phyloP scores from a whole-genome alignment of 106 monocot species.

The Phalaenopsis aphrodite region DNA sequence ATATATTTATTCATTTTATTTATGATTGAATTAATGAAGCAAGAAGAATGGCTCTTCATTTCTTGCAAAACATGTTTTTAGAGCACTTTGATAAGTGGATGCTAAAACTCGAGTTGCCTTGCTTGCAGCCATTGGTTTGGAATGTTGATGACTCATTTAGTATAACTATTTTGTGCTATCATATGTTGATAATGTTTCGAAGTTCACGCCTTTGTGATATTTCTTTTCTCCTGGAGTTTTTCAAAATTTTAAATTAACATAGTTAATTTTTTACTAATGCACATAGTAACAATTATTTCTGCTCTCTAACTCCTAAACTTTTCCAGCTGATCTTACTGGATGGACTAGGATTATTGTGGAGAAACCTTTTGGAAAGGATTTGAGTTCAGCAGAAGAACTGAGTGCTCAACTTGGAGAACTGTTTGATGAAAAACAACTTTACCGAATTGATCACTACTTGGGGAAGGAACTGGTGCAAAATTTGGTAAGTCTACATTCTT shows the following conservation, averaged over 20 bases:
- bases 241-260: background rate
- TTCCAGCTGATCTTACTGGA: constrained; percentile 69
- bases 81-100: background rate
- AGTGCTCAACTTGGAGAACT: constrained; percentile 86
- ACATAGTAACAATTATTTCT: background rate
- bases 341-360: constrained; percentile 96
- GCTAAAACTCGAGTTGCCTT: background rate
- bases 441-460: constrained; percentile 95
- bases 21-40: background rate
- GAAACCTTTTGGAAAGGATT: constrained; percentile 96
- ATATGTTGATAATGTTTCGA: background rate
- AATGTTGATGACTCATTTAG: background rate
- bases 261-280: background rate
- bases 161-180: background rate
- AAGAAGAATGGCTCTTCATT: background rate
- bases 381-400: constrained; percentile 80
- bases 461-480: constrained; percentile 98
- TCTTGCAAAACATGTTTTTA: background rate
- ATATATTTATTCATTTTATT: too few species aligned
- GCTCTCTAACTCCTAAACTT: background rate
- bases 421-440: constrained; percentile 84
- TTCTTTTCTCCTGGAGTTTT: background rate
- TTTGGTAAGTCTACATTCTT: constrained; percentile 42
- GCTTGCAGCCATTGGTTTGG: background rate
- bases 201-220: background rate